These are phyloP conservation scores for Knoxdaviesia proteae DNA, from an alignment of 2,329 filamentous ascomycete genomes.

Conservation along the genomic window DNA sequence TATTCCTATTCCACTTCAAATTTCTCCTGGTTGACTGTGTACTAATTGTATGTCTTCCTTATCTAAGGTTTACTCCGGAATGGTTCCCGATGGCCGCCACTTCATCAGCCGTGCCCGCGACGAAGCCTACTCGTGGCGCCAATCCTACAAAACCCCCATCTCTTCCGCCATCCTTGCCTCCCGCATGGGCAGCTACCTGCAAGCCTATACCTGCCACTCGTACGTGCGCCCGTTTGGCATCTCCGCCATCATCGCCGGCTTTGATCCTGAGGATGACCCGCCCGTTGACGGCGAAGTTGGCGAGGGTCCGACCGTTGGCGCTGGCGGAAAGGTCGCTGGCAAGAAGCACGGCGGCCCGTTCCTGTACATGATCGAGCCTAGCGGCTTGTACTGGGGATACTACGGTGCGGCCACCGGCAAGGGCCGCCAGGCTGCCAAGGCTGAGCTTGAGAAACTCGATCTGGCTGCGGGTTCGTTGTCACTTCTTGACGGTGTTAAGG, in stretches of 20 bases:
- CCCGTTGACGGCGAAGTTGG: constrained; percentile 85
- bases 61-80: constrained; percentile 72
- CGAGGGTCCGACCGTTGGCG: constrained; percentile 52
- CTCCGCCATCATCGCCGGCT: constrained; percentile 81
- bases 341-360: constrained; percentile 73
- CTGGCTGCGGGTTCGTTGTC: constrained; percentile 57
- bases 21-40: not conserved
- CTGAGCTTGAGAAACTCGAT: constrained; percentile 94
- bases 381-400: constrained; percentile 95
- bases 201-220: constrained; percentile 94
- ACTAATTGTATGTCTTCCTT: not conserved
- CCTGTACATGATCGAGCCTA: constrained; percentile 98
- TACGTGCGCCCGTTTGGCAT: constrained; percentile 93
- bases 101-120: constrained; percentile 88
- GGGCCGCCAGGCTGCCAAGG: constrained; percentile 89
- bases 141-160: constrained; percentile 87
- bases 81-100: constrained; percentile 86
- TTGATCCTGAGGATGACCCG: constrained; percentile 71
- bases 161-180: constrained; percentile 71
- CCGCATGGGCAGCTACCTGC: constrained; percentile 87
- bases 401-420: constrained; percentile 96
- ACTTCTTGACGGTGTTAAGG: constrained; percentile 75
- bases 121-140: constrained; percentile 79
- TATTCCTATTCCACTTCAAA: not conserved
- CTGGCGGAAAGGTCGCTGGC: constrained; percentile 59